These are phyloP conservation scores for Pleurotus cornucopiae DNA, from an alignment of 768 basidiomycete species.

Conservation along the genomic window DNA sequence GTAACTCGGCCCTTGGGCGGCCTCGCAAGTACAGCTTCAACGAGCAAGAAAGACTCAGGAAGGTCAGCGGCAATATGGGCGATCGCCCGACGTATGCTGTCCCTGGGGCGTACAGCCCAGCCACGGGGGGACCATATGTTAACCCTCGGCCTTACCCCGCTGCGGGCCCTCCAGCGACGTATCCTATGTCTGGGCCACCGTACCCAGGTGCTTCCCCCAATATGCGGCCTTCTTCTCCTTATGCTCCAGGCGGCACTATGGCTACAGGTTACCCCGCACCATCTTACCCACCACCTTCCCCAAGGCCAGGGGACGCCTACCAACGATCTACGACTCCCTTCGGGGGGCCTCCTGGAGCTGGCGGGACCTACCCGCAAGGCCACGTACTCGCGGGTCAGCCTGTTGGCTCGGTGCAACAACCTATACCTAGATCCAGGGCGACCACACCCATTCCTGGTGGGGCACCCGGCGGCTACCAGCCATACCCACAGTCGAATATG, in stretches of 20 bases:
- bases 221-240: conserved; percentile 39
- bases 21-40: conserved; percentile 43
- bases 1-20: conserved; percentile 24
- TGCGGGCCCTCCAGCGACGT: conserved; percentile 10
- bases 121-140: conserved; percentile 18
- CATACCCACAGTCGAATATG: conserved; percentile 15
- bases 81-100: conserved; percentile 19
- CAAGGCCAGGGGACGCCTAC: conserved; percentile 30
- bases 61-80: conserved; percentile 34
- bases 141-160: conserved; percentile 21
- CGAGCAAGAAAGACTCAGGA: conserved; percentile 33
- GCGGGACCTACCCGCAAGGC: conserved; percentile 47
- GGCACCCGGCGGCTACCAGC: conserved; percentile 12
- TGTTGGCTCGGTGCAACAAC: conserved; percentile 28
- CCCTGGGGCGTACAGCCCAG: conserved; percentile 24
- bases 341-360: conserved; percentile 19
- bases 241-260: conserved; percentile 18
- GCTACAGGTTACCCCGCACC: conserved; percentile 27
- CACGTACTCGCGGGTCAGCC: conserved; percentile 56
- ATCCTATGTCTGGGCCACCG: conserved; percentile 14
- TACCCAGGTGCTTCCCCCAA: conserved; percentile 39
- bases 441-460: conserved; percentile 51
- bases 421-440: conserved; percentile 33
- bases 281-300: conserved; percentile 31
- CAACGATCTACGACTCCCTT: conserved; percentile 42